Base-by-base conservation (phyloP, 225 moss, liverwort and hornwort genomes). In the Physcomitrium patens region DNA sequence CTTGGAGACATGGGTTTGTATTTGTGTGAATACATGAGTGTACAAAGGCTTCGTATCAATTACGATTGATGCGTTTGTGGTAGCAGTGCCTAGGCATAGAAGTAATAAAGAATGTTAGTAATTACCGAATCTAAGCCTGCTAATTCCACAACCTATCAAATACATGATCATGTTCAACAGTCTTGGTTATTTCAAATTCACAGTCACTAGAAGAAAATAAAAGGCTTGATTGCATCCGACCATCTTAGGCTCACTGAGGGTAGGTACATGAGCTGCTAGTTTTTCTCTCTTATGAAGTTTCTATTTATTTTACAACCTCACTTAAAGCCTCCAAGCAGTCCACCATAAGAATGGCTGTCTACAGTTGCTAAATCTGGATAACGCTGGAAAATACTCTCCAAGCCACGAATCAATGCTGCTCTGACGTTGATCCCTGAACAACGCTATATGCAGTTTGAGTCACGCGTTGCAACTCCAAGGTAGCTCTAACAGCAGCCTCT, bases 401-500 rank as follows among this genome's bases (percentile, higher is more conserved):
- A 3, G 26, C 11, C 12, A 17, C 65, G 37, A 47, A 22, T 54
- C 22, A 45, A 23, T 23, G 18, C 26, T 58, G 17, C 62, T 28
- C 43, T 70, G 19, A 44, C 50, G 50, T 75, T 10, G 15, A 26
- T 57, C 47, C 7, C 10, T 47, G 31, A 18, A 54, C 73, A 62
- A 53, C 20, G 26, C 18, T 45, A 63, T 65, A 80, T 48, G 70
- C 59, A 60, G 67, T 76, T 18, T 51, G 76, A 66, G 82, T 78
- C 55, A 93, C 72, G 27, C 76, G 85, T 76, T 93, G 93, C 70
- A 90, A 79, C 74, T 91, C 93, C 61, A 66, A 83, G 62, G 79
- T 87, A 69, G 90, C 89, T 67, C 65, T 84, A 60, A 82, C 72
- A 52, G 93, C 93, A 73, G 91, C 89, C 47, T 93, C 90, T 23